Conservation (phyloP, 352 stramenopile species). For the Pythium periplocum region DNA sequence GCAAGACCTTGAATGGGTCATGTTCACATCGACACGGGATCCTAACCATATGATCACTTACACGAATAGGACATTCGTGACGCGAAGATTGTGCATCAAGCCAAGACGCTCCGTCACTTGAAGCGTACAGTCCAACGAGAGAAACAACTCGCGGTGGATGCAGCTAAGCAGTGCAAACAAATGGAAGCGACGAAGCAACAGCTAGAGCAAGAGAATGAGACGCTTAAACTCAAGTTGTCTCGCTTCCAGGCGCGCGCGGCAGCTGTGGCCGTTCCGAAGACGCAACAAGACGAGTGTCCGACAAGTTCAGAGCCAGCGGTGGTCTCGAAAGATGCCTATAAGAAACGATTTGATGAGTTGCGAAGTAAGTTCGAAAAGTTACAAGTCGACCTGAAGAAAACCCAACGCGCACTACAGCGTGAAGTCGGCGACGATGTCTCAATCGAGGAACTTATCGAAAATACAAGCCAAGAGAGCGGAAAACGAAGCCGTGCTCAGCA, state of each 20-base stretch:
- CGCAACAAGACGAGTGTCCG: no score
- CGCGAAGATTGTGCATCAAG: conserved; percentile 74
- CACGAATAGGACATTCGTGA: conserved; percentile 59
- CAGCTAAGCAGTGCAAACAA: conserved; percentile 31
- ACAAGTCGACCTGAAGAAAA: conserved; percentile 62
- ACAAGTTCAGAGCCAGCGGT: no score
- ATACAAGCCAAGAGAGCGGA: conserved; percentile 14
- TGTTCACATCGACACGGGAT: neutral
- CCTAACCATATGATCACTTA: neutral
- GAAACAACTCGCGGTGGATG: conserved; percentile 42
- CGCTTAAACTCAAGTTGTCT: conserved; percentile 47
- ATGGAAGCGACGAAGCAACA: conserved; percentile 25
- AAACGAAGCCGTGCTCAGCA: conserved; percentile 72
- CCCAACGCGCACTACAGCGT: conserved; percentile 55
- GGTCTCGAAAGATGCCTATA: no score
- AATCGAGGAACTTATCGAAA: conserved; percentile 47
- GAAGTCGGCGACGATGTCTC: conserved; percentile 56
- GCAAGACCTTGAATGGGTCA: neutral
- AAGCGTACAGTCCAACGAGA: conserved; percentile 56
- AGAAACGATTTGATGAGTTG: conserved; percentile 38
- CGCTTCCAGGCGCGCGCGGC: conserved; percentile 39
- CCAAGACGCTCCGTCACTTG: conserved; percentile 53
- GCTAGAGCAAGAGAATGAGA: conserved; percentile 59
- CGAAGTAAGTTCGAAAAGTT: conserved; percentile 48
- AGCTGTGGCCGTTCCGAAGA: conserved; percentile 6